Evolutionary conservation across 2,329 filamentous ascomycete genomes (phyloP), one percentile per base, ranked within the genome.

Genomic region (Aaosphaeria pasadenensis): DNA sequence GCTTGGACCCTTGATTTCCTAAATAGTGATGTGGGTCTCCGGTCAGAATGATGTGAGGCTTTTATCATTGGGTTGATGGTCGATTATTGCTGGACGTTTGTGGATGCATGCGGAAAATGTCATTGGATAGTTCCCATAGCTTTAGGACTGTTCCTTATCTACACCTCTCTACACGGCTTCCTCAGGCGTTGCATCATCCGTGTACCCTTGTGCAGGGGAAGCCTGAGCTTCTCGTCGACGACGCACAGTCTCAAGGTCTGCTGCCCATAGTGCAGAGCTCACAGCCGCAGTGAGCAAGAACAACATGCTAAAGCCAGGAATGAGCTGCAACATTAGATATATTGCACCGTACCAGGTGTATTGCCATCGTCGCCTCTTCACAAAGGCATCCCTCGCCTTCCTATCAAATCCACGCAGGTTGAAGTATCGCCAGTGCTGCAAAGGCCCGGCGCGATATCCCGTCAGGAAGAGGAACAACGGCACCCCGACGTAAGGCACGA

Each of bases 341-440:
- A 94, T 79, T 1, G 88, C 89, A 11, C 94, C 94, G 63, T 97
- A 96, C 89, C 89, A 95, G 11, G 90, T 86, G 66, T 96, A 97
- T 50, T 94, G 88, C 82, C 89, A 88, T 52, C 82, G 77, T 45
- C 87, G 80, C 39, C 76, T 76, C 50, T 78, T 79, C 30, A 92
- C 81, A 59, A 88, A 89, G 30, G 75, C 75, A 60, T 89, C 89
- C 54, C 84, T 79, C 64, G 95, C 82, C 58, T 87, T 84, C 68
- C 86, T 90, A 38, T 81, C 81, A 55, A 95, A 77, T 0, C 86
- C 88, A 38, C 85, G 78, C 43, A 99, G 76, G 60, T 91, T 83
- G 66, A 91, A 96, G 77, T 94, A 96, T 49, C 94, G 79, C 77
- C 91, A 94, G 59, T 96, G 91, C 47, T 94, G 86, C 30, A 97